phyloP scores from a whole-genome alignment of 1,284 basidiomycete species.

The Tilletia caries region DNA sequence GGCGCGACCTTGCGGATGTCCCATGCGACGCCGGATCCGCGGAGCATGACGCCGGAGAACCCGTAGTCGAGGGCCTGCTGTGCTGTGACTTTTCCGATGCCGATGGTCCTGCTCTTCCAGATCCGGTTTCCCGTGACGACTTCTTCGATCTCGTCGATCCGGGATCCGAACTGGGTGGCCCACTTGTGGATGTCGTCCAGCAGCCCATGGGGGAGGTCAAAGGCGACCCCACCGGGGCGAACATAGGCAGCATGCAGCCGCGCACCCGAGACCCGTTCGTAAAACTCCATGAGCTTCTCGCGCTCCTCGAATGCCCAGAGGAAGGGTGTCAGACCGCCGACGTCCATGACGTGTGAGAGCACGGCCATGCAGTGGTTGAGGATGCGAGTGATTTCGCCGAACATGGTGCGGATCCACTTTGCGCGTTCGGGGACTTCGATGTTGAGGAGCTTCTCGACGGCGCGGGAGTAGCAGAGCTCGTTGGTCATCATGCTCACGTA shows the following conservation, averaged over 20 bases:
- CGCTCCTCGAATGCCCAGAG: conserved; percentile 99
- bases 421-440: conserved; percentile 98
- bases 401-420: conserved; percentile 96
- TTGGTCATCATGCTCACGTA: conserved; percentile 83
- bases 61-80: conserved; percentile 88
- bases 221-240: conserved; percentile 95
- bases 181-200: conserved; percentile 97
- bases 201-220: conserved; percentile 91
- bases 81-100: conserved; percentile 84
- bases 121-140: conserved; percentile 96
- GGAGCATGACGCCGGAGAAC: conserved; percentile 95
- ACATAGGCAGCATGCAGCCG: conserved; percentile 97
- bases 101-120: conserved; percentile 92
- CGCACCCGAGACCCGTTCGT: conserved; percentile 96
- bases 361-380: conserved; percentile 98
- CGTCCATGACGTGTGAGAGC: conserved; percentile 70
- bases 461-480: conserved; percentile 83
- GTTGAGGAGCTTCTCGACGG: conserved; percentile 96
- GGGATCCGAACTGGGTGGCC: conserved; percentile 86
- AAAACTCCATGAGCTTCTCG: conserved; percentile 99
- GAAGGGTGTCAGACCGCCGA: conserved; percentile 97
- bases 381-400: conserved; percentile 93
- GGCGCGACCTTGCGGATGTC: conserved; percentile 83
- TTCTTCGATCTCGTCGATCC: conserved; percentile 96
- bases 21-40: conserved; percentile 92